Conservation (phyloP, 2,329 filamentous ascomycete species). For the Venturia pyrina region DNA sequence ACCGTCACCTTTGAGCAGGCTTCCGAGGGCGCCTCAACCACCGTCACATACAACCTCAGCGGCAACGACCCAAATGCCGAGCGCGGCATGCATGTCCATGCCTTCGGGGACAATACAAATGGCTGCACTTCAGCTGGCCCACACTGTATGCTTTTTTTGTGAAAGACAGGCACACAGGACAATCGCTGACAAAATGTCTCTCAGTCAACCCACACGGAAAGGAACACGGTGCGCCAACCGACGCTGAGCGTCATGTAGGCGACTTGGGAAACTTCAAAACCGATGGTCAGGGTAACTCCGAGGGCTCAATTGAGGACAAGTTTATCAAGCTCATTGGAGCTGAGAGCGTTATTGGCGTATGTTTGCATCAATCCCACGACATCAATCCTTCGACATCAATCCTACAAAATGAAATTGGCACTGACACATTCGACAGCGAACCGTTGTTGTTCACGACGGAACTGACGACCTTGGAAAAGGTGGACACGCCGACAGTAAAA, state of each 20-base stretch:
- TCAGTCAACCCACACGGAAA: constrained; percentile 82
- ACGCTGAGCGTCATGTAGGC: constrained; percentile 85
- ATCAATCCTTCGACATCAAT: too few relatives aligned
- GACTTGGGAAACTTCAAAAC: constrained; percentile 97
- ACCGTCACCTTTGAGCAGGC: constrained; percentile 93
- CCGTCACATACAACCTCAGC: constrained; percentile 81
- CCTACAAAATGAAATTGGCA: background rate
- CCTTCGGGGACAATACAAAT: constrained; percentile 99
- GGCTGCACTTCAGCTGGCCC: constrained; percentile 97
- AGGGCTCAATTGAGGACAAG: constrained; percentile 70
- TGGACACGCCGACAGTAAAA: constrained; percentile 87
- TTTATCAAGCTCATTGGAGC: constrained; percentile 93
- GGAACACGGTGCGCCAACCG: constrained; percentile 78
- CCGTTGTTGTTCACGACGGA: constrained; percentile 86
- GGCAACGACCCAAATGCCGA: constrained; percentile 91
- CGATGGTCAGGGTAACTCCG: constrained; percentile 81
- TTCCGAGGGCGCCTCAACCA: constrained; percentile 71
- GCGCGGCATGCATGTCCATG: constrained; percentile 97
- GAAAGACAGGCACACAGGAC: background rate
- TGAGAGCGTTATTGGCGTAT: constrained; percentile 86
- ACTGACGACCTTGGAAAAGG: constrained; percentile 96
- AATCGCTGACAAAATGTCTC: constrained; percentile 1
- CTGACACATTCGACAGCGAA: constrained; percentile 50
- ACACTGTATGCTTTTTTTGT: constrained; percentile 56
- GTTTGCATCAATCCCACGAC: constrained; percentile 19